Conservation (phyloP, 140 eudicot genomes). For the Ambrosia hybrid region DNA sequence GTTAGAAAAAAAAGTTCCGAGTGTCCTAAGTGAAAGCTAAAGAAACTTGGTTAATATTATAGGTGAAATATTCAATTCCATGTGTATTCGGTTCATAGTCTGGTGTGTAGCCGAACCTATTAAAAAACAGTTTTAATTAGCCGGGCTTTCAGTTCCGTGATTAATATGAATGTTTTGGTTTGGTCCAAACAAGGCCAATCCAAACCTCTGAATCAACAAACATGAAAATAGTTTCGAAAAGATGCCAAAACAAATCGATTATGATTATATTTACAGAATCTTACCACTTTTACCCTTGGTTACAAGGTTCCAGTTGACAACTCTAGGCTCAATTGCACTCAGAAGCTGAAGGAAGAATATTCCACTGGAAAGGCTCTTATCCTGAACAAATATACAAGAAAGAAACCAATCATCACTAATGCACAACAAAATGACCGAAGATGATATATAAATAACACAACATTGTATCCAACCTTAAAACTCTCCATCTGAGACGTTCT, state of each 20-base stretch:
- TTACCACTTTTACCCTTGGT: slow-evolving; percentile 89
- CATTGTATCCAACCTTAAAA: slow-evolving; percentile 63
- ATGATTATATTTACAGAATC: not conserved
- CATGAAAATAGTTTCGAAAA: not conserved
- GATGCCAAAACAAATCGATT: not conserved
- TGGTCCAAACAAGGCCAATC: too few relatives aligned
- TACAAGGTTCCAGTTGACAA: slow-evolving; percentile 94
- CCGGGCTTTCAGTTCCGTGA: too few relatives aligned
- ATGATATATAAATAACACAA: not conserved
- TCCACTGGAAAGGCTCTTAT: slow-evolving; percentile 79
- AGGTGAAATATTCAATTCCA: too few relatives aligned
- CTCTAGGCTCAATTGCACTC: slow-evolving; percentile 89
- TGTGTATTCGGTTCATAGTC: too few relatives aligned
- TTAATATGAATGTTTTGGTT: too few relatives aligned
- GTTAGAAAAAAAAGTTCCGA: too few relatives aligned
- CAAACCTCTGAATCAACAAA: too few relatives aligned
- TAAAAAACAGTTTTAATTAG: too few relatives aligned
- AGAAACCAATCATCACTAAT: not conserved
- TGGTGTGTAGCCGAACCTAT: too few relatives aligned
- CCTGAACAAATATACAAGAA: slow-evolving; percentile 39
- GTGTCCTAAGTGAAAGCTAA: too few relatives aligned
- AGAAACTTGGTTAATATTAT: too few relatives aligned
- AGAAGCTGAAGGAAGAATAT: slow-evolving; percentile 91
- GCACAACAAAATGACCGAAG: not conserved
- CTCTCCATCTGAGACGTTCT: slow-evolving; percentile 77